Evolutionary conservation across 352 stramenopile genomes (phyloP).

Genomic region (Pythium pyrilobum): DNA sequence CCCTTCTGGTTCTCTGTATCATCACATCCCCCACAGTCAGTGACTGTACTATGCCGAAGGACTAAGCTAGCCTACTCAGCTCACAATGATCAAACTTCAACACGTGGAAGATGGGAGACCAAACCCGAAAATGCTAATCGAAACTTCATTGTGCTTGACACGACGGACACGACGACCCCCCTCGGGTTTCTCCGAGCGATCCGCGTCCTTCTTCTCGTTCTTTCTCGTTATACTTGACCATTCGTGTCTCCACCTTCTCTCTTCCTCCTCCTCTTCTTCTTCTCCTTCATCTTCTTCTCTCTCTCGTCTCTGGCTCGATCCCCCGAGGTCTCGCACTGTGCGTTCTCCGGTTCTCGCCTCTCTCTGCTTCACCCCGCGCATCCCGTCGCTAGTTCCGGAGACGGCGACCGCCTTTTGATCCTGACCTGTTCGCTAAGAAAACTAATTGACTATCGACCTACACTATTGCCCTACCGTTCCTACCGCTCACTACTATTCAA

Average conservation of each 20-base stretch:
- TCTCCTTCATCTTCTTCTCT: background rate
- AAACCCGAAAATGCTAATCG: too few relatives aligned
- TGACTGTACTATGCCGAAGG: background rate
- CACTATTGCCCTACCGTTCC: conserved; percentile 18
- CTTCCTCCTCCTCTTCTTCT: background rate
- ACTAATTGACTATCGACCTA: conserved; percentile 25
- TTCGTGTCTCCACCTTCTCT: background rate
- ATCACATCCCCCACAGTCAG: background rate
- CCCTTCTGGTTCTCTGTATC: background rate
- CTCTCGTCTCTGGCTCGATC: background rate
- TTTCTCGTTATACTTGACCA: background rate
- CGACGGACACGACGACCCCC: too few relatives aligned
- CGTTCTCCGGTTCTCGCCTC: background rate
- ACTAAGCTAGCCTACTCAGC: background rate
- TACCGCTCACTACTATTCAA: conserved; percentile 5
- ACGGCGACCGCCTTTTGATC: too few relatives aligned
- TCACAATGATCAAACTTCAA: too few relatives aligned
- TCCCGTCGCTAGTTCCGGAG: background rate
- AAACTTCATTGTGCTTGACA: too few relatives aligned
- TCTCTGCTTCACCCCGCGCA: background rate
- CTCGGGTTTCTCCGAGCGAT: background rate
- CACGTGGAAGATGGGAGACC: too few relatives aligned
- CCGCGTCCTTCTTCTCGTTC: background rate
- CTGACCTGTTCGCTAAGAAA: conserved; percentile 17
- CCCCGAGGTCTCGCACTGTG: too few relatives aligned